phyloP scores from a whole-genome alignment of 1,284 basidiomycete species.

The Trametes polyzona region DNA sequence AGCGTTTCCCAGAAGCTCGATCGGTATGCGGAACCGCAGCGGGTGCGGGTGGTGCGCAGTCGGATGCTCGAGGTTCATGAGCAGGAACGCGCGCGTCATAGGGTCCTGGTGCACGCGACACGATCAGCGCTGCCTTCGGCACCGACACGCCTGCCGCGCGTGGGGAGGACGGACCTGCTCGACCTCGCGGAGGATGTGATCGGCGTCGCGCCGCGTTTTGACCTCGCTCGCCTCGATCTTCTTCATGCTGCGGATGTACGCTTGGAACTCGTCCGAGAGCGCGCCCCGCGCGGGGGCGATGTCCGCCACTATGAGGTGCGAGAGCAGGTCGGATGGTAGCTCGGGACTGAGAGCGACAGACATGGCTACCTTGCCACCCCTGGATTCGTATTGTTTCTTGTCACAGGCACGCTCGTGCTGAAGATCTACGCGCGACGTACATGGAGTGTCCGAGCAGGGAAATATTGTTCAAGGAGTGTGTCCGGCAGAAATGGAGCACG shows the following conservation, averaged over 20 bases:
- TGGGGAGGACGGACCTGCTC: slow-evolving; percentile 52
- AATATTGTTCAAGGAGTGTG: slow-evolving; percentile 58
- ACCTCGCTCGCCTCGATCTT: slow-evolving; percentile 61
- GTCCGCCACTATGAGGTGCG: slow-evolving; percentile 78
- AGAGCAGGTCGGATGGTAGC: slow-evolving; percentile 51
- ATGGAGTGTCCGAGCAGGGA: slow-evolving; percentile 86
- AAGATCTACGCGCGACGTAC: slow-evolving; percentile 44
- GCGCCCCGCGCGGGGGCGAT: slow-evolving; percentile 72
- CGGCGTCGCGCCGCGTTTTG: slow-evolving; percentile 65
- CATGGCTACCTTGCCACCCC: slow-evolving; percentile 92
- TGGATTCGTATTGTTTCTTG: slow-evolving; percentile 33
- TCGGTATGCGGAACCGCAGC: slow-evolving; percentile 72
- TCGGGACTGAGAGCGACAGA: slow-evolving; percentile 66
- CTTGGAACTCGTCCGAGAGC: slow-evolving; percentile 66
- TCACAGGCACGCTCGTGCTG: no score
- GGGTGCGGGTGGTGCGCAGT: slow-evolving; percentile 34
- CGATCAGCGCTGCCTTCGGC: slow-evolving; percentile 3
- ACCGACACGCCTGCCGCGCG: neutral
- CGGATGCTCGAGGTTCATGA: slow-evolving; percentile 73
- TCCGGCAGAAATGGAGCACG: slow-evolving; percentile 61
- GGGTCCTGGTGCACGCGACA: slow-evolving; percentile 53
- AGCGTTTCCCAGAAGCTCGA: slow-evolving; percentile 64
- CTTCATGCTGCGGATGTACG: slow-evolving; percentile 74
- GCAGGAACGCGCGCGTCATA: slow-evolving; percentile 74
- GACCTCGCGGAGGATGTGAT: slow-evolving; percentile 60